Base-by-base conservation (phyloP, 331 rosid species). In the Dryas integrifolia region DNA sequence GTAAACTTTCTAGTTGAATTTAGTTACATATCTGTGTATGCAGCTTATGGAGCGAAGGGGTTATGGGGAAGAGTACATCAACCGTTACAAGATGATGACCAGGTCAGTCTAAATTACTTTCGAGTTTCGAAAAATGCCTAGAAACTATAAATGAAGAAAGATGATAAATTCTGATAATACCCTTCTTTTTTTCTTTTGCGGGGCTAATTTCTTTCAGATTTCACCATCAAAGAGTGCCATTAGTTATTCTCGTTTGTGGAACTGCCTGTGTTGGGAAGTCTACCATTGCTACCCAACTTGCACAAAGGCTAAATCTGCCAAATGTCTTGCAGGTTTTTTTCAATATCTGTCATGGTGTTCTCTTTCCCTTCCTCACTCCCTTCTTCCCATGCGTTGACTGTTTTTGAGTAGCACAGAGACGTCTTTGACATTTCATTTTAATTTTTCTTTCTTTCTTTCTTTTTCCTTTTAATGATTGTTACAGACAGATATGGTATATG, bases 221-320 rank as follows among this genome's bases (percentile, higher is more conserved):
- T 88, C 98, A 93, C 82, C 97, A 93, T 84, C 98, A 91, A 81
- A 81, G 97, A 76, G 97, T 93, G 71, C 97, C 98, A 58, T 76
- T 93, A 44, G 97, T 93, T 71, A 88, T 93, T 79, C 98, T 93
- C 82, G 97, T 93, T 12, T 93, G 98, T 75, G 98, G 98, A 82
- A 91, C 97, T 59, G 96, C 98, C 61, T 91, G 98, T 89, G 96
- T 91, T 40, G 98, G 98, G 76, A 91, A 91, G 89, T 93, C 98
- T 57, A 93, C 98, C 79, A 89, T 93, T 70, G 96, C 98, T 71
- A 91, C 97, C 75, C 98, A 89, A 82, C 95, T 93, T 35, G 98
- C 98, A 3, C 96, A 93, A 80, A 88, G 97, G 88, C 91, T 93
- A 58, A 91, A 93, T 80, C 81, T 93, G 82, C 98, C 98, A 45